Percentiles rank a stretch among this genome's conserved stretches.
Conservation (phyloP, 2,329 filamentous ascomycete species). For the Orbilia oligospora region DNA sequence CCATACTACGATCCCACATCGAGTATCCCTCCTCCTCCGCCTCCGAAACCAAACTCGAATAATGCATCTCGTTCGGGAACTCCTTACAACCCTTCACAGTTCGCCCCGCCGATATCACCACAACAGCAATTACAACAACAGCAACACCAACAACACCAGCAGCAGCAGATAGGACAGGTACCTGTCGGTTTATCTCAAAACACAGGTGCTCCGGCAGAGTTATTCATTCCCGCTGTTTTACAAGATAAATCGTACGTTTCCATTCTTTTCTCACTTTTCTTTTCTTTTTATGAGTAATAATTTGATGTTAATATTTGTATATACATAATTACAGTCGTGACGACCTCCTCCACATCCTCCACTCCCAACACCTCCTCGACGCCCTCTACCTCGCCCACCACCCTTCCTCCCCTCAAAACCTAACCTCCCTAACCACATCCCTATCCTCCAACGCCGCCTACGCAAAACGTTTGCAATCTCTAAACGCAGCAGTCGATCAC, state of each 20-base stretch:
- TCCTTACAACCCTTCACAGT: slow-evolving; percentile 70
- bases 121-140: slow-evolving; percentile 65
- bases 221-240: slow-evolving; percentile 68
- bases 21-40: slow-evolving; percentile 75
- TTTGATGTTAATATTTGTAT: slow-evolving; percentile 48
- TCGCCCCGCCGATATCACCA: slow-evolving; percentile 69
- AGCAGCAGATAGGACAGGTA: slow-evolving; percentile 43
- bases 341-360: slow-evolving; percentile 80
- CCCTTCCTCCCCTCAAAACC: slow-evolving; percentile 77
- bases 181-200: slow-evolving; percentile 55
- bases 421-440: slow-evolving; percentile 74
- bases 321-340: slow-evolving; percentile 75
- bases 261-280: slow-evolving; percentile 64
- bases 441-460: slow-evolving; percentile 81
- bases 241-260: slow-evolving; percentile 83
- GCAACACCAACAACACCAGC: slow-evolving; percentile 53
- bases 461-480: slow-evolving; percentile 72
- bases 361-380: slow-evolving; percentile 76
- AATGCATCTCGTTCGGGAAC: slow-evolving; percentile 76
- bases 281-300: slow-evolving; percentile 63
- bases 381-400: slow-evolving; percentile 83
- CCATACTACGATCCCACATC: slow-evolving; percentile 59
- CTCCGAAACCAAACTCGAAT: slow-evolving; percentile 79
- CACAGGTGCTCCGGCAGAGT: slow-evolving; percentile 40
- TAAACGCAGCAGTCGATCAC: slow-evolving; percentile 69